Conservation (phyloP, 768 basidiomycete genomes). For the Omphalotus guepiniiformis region DNA sequence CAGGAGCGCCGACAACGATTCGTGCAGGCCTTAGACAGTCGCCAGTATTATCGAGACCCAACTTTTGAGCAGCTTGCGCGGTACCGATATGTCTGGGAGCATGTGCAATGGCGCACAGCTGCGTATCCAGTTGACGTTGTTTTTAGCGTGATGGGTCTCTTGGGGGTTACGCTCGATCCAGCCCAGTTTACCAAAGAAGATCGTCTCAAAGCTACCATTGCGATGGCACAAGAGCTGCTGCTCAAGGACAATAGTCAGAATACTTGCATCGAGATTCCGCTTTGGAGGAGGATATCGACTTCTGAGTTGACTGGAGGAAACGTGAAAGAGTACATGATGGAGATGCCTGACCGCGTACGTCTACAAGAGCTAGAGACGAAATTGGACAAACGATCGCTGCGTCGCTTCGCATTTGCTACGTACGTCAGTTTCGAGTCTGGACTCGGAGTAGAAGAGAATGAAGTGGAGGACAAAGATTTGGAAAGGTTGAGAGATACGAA, state of each 20-base stretch:
- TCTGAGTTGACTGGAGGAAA: background rate
- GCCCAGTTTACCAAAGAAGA: conserved; percentile 7
- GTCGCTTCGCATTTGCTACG: background rate
- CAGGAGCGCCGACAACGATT: background rate
- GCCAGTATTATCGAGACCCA: background rate
- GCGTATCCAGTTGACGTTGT: background rate
- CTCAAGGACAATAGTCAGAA: conserved; percentile 10
- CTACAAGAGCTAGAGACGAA: background rate
- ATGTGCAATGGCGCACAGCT: background rate
- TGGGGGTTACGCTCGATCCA: background rate
- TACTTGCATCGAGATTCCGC: conserved; percentile 2
- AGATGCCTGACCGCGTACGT: background rate
- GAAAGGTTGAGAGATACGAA: background rate
- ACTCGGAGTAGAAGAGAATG: background rate
- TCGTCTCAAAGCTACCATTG: background rate
- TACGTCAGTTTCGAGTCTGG: background rate
- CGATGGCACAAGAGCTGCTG: background rate
- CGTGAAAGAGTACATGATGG: background rate
- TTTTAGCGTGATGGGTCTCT: background rate
- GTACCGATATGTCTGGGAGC: background rate
- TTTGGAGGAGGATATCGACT: background rate
- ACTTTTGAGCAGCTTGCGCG: background rate
- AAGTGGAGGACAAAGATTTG: background rate
- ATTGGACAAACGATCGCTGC: background rate
- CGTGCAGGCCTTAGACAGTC: background rate